Evolutionary conservation across 78 protist species (phyloP).

Genomic region (Bodo saltans): DNA sequence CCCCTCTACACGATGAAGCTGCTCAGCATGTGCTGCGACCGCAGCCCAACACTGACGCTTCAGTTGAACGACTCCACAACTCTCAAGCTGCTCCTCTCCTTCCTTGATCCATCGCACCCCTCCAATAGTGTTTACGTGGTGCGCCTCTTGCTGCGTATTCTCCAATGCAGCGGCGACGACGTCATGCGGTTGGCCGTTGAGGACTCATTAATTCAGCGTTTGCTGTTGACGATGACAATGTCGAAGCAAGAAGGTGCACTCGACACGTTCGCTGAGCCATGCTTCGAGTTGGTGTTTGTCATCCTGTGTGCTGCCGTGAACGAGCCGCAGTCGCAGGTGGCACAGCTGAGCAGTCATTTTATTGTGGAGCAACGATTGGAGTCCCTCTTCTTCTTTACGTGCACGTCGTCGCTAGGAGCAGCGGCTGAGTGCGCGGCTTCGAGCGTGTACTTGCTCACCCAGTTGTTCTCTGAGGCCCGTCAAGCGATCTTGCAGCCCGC

Average conservation of each 20-base stretch:
- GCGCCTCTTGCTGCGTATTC: background rate
- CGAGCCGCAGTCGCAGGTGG: background rate
- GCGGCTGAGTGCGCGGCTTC: too few species aligned
- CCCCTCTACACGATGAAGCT: background rate
- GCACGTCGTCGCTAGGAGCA: too few species aligned
- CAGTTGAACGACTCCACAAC: background rate
- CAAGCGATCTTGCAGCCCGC: too few species aligned
- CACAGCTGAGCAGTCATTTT: too few species aligned
- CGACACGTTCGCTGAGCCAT: background rate
- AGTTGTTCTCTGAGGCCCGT: too few species aligned
- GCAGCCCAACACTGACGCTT: background rate
- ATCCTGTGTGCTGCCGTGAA: background rate
- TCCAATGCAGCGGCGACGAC: background rate
- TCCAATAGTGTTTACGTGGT: background rate
- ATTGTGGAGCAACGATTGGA: too few species aligned
- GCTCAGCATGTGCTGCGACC: background rate
- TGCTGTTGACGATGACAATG: too few species aligned
- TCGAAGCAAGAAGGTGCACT: background rate
- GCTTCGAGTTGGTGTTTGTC: background rate
- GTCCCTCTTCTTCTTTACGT: too few species aligned
- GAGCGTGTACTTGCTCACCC: too few species aligned
- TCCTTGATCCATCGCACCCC: background rate
- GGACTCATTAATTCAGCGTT: background rate
- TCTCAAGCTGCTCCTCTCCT: background rate
- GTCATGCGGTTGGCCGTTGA: background rate